These are phyloP conservation scores for Capronia coronata DNA, from an alignment of 2,329 filamentous ascomycete genomes.

Conservation along the genomic window DNA sequence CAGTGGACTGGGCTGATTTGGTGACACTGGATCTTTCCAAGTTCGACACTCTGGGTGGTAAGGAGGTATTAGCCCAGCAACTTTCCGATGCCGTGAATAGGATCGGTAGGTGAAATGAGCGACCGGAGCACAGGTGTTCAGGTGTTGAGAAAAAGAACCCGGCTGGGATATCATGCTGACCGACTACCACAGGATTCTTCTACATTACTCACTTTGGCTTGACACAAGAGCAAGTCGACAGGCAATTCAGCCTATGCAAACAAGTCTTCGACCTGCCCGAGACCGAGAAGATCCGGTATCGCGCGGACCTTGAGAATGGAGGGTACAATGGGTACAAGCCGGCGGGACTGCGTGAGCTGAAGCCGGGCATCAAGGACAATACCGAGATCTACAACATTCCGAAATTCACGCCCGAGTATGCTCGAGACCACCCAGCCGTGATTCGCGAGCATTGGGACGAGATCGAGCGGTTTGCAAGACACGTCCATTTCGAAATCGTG, in stretches of 20 bases:
- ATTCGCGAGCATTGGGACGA: conserved; percentile 47
- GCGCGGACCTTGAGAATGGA: conserved; percentile 45
- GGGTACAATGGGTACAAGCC: conserved; percentile 53
- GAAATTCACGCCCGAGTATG: conserved; percentile 47
- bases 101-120: conserved; percentile 29
- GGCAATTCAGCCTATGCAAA: conserved; percentile 54
- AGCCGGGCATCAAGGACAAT: conserved; percentile 42
- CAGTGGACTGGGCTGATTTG: conserved; percentile 26
- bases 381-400: conserved; percentile 57
- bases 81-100: conserved; percentile 48
- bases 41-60: conserved; percentile 49
- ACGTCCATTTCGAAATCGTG: conserved; percentile 51
- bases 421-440: conserved; percentile 43
- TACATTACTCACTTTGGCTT: conserved; percentile 57
- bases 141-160: not conserved
- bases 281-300: conserved; percentile 55
- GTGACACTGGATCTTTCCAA: conserved; percentile 41
- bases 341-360: conserved; percentile 35
- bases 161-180: not conserved
- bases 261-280: conserved; percentile 50
- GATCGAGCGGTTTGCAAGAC: conserved; percentile 50
- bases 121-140: not conserved
- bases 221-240: conserved; percentile 51
- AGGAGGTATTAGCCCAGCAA: conserved; percentile 47
- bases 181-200: conserved; percentile 46